Conservation (phyloP, 1,284 basidiomycete genomes). For the Cryptococcus hybrid region DNA sequence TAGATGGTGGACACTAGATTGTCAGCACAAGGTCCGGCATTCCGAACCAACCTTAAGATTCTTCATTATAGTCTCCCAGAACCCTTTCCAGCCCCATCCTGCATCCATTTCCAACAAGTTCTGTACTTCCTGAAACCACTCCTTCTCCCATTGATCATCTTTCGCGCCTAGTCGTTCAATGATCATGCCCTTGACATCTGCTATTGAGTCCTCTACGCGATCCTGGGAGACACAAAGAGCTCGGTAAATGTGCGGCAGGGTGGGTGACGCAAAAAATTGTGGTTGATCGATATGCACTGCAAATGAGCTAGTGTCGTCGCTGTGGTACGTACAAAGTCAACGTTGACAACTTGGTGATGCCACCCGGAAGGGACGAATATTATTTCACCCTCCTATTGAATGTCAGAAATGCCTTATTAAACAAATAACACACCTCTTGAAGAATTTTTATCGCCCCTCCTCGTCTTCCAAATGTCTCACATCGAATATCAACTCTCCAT, state of each 20-base stretch:
- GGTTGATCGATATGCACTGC: slow-evolving; percentile 54
- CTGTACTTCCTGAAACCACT: slow-evolving; percentile 53
- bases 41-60: slow-evolving; percentile 29
- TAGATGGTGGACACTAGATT: background rate
- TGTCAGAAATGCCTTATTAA: slow-evolving; percentile 13
- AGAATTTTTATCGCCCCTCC: slow-evolving; percentile 33
- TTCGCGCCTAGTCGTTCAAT: slow-evolving; percentile 14
- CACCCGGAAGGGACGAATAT: slow-evolving; percentile 54
- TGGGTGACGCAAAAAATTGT: slow-evolving; percentile 56
- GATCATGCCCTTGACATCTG: slow-evolving; percentile 54
- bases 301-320: background rate
- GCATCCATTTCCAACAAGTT: slow-evolving; percentile 51
- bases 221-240: slow-evolving; percentile 49
- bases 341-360: slow-evolving; percentile 51
- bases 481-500: slow-evolving; percentile 41
- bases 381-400: slow-evolving; percentile 46
- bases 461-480: slow-evolving; percentile 41
- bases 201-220: slow-evolving; percentile 50
- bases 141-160: slow-evolving; percentile 44
- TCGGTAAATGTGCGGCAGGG: slow-evolving; percentile 52
- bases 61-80: slow-evolving; percentile 38
- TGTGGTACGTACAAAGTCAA: slow-evolving; percentile 34
- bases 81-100: slow-evolving; percentile 53
- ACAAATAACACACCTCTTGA: slow-evolving; percentile 30
- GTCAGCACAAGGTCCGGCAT: background rate